A percentile compares a stretch with the other conserved stretches of the same genome.
Evolutionary conservation across 202 grass and related monocot genomes (phyloP).

Genomic region (Sporobolus alterniflorus): DNA sequence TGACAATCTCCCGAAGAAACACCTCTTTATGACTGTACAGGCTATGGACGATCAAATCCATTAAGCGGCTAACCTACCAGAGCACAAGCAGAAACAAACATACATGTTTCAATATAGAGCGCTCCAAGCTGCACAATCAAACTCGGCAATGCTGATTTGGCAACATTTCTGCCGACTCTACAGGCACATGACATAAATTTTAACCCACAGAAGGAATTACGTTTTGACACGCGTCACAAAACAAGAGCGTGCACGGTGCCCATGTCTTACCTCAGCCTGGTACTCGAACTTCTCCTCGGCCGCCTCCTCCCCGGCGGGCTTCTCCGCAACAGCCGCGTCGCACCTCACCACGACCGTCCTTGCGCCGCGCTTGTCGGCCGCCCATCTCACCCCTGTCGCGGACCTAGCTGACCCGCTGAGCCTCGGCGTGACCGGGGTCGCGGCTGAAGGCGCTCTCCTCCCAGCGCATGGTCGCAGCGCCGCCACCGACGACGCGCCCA

Average conservation of each 20-base stretch:
- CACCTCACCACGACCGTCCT: constrained; percentile 46
- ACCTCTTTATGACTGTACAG: constrained; percentile 97
- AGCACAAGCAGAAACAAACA: constrained; percentile 25
- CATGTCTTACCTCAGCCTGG: constrained; percentile 70
- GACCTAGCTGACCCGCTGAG: constrained; percentile 6
- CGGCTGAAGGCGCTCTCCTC: constrained; percentile 7
- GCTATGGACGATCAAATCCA: constrained; percentile 97
- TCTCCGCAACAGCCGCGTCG: constrained; percentile 64
- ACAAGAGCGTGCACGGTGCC: background rate
- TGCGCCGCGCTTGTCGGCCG: constrained; percentile 27
- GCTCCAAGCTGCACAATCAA: constrained; percentile 3
- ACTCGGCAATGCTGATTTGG: background rate
- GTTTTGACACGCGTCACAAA: background rate
- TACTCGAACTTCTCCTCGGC: constrained; percentile 77
- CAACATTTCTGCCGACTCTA: background rate
- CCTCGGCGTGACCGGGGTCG: constrained; percentile 19
- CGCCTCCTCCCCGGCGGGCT: constrained; percentile 46
- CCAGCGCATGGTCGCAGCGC: constrained; percentile 45
- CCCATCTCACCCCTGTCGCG: constrained; percentile 49
- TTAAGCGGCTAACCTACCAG: constrained; percentile 78
- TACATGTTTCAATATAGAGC: constrained; percentile 13
- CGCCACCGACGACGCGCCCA: constrained; percentile 60
- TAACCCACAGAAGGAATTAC: background rate
- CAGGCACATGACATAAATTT: background rate
- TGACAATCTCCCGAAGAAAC: constrained; percentile 87